phyloP scores from a whole-genome alignment of 805 yeast genomes.

The Saturnispora quitensis region DNA sequence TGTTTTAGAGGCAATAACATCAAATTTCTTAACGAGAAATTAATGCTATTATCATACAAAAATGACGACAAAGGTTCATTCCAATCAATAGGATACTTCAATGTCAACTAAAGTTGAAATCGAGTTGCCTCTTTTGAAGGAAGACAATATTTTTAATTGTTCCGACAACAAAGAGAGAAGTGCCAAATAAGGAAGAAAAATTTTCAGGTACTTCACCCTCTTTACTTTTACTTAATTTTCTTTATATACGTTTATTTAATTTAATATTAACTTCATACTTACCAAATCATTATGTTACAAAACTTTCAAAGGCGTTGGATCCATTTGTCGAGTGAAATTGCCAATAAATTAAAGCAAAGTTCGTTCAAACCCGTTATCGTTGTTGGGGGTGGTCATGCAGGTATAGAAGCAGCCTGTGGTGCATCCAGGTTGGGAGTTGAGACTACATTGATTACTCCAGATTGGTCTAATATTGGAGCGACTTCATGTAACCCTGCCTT shows the following conservation, averaged over 20 bases:
- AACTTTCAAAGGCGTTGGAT: constrained; percentile 4
- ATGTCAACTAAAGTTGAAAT: background rate
- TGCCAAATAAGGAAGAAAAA: background rate
- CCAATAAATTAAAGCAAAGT: background rate
- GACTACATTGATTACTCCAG: constrained; percentile 73
- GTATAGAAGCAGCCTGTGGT: constrained; percentile 94
- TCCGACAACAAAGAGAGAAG: background rate
- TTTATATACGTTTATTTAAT: background rate
- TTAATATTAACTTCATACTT: background rate
- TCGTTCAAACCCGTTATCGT: constrained; percentile 57
- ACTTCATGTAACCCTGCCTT: constrained; percentile 94
- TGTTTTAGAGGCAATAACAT: background rate
- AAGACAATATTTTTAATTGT: background rate
- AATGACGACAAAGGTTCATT: background rate
- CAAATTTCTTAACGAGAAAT: constrained; percentile 1
- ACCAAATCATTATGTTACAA: background rate
- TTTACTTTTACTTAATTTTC: background rate
- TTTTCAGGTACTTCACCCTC: background rate
- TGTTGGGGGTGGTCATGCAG: constrained; percentile 98
- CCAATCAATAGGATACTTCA: background rate
- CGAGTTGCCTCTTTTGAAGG: background rate
- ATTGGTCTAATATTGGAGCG: constrained; percentile 67
- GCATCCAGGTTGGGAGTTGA: constrained; percentile 74
- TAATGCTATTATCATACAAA: background rate
- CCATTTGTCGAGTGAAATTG: constrained; percentile 11